Percentiles rank a stretch among this genome's conserved stretches.
phyloP scores from a whole-genome alignment of 2,329 filamentous ascomycete genomes.

The Macrophomina pseudophaseolina region DNA sequence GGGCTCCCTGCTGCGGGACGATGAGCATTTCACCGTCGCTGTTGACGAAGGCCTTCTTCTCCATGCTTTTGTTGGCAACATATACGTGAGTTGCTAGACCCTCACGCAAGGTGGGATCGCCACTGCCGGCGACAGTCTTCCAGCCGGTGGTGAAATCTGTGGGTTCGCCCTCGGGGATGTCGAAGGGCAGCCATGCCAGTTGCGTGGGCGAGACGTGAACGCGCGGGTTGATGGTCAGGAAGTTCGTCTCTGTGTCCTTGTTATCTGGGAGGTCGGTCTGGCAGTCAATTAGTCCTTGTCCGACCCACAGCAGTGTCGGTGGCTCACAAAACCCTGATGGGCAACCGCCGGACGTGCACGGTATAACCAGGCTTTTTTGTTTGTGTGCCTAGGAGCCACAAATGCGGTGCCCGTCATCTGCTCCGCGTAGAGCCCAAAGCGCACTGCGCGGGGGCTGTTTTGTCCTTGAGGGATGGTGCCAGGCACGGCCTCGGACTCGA shows the following conservation, averaged over 20 bases:
- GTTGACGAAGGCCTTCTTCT: slow-evolving; percentile 56
- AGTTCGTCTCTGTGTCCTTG: slow-evolving; percentile 42
- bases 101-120: slow-evolving; percentile 44
- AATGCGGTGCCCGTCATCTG: slow-evolving; percentile 45
- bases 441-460: slow-evolving; percentile 46
- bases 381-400: slow-evolving; percentile 42
- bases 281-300: not conserved
- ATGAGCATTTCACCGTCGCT: slow-evolving; percentile 77
- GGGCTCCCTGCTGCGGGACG: slow-evolving; percentile 73
- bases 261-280: slow-evolving; percentile 45
- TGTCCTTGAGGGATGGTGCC: slow-evolving; percentile 54
- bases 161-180: slow-evolving; percentile 40
- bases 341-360: slow-evolving; percentile 44
- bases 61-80: slow-evolving; percentile 44
- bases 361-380: slow-evolving; percentile 45
- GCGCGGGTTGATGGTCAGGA: slow-evolving; percentile 41
- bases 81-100: slow-evolving; percentile 44
- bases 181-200: slow-evolving; percentile 44
- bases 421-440: slow-evolving; percentile 45
- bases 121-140: slow-evolving; percentile 45
- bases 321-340: slow-evolving; percentile 46
- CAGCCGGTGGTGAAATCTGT: slow-evolving; percentile 41
- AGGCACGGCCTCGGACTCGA: slow-evolving; percentile 54
- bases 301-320: not conserved
- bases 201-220: slow-evolving; percentile 46